Evolutionary conservation across 495 filamentous ascomycete genomes (phyloP).

Genomic region (Penicillium cosmopolitanum): DNA sequence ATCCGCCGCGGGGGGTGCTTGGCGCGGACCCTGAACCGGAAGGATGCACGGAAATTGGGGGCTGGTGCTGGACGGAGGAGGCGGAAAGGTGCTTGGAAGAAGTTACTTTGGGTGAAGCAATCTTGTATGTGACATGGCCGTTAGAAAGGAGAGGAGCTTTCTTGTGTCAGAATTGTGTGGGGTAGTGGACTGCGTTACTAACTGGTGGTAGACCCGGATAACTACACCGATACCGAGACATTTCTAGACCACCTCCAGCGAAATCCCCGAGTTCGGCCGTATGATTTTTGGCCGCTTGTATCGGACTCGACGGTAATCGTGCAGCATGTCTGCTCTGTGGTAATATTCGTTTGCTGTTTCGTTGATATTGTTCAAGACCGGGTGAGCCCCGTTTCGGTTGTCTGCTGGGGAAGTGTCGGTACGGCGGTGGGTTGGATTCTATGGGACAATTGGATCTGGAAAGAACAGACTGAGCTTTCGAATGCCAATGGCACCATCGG

Average conservation of each 20-base stretch:
- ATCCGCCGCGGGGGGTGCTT: conserved; percentile 42
- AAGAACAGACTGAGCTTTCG: conserved; percentile 55
- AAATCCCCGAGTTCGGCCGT: conserved; percentile 90
- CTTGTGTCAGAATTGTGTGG: background rate
- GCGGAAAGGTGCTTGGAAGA: conserved; percentile 80
- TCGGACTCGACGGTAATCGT: conserved; percentile 96
- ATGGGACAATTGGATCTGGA: conserved; percentile 85
- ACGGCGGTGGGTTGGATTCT: conserved; percentile 88
- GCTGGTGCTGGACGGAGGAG: conserved; percentile 61
- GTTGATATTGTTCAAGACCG: conserved; percentile 84
- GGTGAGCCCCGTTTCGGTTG: conserved; percentile 83
- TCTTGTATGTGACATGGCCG: conserved; percentile 64
- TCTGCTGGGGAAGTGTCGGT: conserved; percentile 77
- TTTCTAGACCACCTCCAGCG: conserved; percentile 96
- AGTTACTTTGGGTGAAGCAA: conserved; percentile 97
- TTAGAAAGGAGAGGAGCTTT: too few species aligned
- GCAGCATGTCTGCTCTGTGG: conserved; percentile 92
- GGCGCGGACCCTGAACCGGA: conserved; percentile 28
- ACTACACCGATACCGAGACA: conserved; percentile 94
- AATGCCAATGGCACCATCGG: conserved; percentile 41
- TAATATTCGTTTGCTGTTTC: conserved; percentile 93
- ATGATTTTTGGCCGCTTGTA: conserved; percentile 97
- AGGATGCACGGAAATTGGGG: conserved; percentile 54
- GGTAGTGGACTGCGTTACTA: conserved; percentile 10
- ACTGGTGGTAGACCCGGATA: conserved; percentile 80